Base-by-base conservation (phyloP, 225 moss, liverwort and hornwort species). In the Bryum argenteum region DNA sequence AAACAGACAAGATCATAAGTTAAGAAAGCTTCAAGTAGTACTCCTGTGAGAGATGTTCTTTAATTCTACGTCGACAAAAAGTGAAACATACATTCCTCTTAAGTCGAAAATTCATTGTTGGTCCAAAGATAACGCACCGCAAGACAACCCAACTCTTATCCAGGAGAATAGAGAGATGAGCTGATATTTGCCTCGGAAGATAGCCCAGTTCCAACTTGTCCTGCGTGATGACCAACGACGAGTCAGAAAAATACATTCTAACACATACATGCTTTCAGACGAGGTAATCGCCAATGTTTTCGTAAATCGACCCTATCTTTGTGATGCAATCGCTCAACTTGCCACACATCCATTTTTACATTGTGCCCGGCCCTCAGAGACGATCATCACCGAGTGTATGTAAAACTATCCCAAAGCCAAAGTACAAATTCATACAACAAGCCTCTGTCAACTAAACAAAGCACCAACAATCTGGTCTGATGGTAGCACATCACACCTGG, bases 171-270 rank as follows among this genome's bases (percentile, higher is more conserved):
- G n/a, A n/a, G n/a, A n/a, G n/a, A n/a, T n/a, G n/a, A n/a, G n/a
- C n/a, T n/a, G n/a, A n/a, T n/a, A n/a, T n/a, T n/a, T n/a, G n/a
- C n/a, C n/a, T n/a, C n/a, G n/a, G n/a, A n/a, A n/a, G n/a, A n/a
- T n/a, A n/a, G 87, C 97, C 97, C 38, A 94, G 66, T 60, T 79
- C 74, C 60, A 87, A 79, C 73, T 63, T 70, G 42, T 81, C 83
- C 33, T 69, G 23, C 8, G 85, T 80, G 20, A 88, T 71, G 48
- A 96, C 85, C 96, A n/a, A n/a, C n/a, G n/a, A n/a, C n/a, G n/a
- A n/a, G n/a, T n/a, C n/a, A n/a, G n/a, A n/a, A n/a, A n/a, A n/a
- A n/a, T n/a, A n/a, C 93, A 73, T 64, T 69, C 4, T 72, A 39
- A 77, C 58, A 41, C 68, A 68, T 51, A 58, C 4, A 43, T 64